Conservation (phyloP, 371 early-diverging fungal species). For the Choanephora cucurbitarum region DNA sequence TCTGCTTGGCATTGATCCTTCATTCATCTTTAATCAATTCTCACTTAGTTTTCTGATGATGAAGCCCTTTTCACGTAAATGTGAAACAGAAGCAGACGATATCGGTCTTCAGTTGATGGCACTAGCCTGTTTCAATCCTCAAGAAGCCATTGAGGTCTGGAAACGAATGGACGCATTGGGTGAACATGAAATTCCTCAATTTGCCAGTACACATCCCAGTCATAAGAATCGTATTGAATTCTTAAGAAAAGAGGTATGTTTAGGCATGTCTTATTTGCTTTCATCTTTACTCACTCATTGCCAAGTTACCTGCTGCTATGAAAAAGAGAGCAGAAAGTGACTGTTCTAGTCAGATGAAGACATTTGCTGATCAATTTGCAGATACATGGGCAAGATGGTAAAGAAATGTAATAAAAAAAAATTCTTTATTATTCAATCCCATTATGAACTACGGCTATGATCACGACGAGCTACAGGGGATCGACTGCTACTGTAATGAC, state of each 20-base stretch:
- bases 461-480: conserved; percentile 13
- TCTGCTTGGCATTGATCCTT: conserved; percentile 50
- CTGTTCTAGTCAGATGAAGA: conserved; percentile 37
- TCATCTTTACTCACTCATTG: not conserved
- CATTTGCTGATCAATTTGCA: conserved; percentile 39
- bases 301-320: conserved; percentile 40
- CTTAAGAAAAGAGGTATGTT: conserved; percentile 58
- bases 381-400: conserved; percentile 39
- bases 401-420: not conserved
- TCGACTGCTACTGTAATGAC: conserved; percentile 10
- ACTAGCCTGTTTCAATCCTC: conserved; percentile 91
- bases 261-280: too few relatives aligned
- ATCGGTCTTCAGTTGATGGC: conserved; percentile 90
- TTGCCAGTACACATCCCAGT: conserved; percentile 88
- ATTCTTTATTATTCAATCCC: not conserved
- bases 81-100: conserved; percentile 92
- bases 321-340: conserved; percentile 36
- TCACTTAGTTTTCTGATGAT: conserved; percentile 61
- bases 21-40: conserved; percentile 50
- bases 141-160: conserved; percentile 72
- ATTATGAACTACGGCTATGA: conserved; percentile 16
- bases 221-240: conserved; percentile 70
- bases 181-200: conserved; percentile 51
- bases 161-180: conserved; percentile 50
- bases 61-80: conserved; percentile 86